A percentile compares a stretch with the other conserved stretches of the same genome.
These are phyloP conservation scores for Talaromyces sp. DNA, from an alignment of 2,329 filamentous ascomycete species.

Conservation along the genomic window DNA sequence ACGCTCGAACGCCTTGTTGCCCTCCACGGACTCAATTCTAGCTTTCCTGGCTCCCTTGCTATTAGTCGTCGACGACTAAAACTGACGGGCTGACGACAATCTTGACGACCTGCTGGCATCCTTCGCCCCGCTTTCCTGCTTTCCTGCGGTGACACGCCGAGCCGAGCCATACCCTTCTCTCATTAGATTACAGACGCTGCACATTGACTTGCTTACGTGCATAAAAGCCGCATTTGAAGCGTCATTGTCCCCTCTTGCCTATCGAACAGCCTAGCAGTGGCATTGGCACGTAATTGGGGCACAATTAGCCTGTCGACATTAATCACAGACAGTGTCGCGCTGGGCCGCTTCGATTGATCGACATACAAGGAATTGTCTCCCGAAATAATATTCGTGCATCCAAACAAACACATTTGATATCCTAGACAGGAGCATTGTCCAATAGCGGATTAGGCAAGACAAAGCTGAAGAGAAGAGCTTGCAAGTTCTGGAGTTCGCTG, in stretches of 20 bases:
- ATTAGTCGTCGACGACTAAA: not conserved
- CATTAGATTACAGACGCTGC: constrained; percentile 16
- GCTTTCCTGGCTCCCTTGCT: not conserved
- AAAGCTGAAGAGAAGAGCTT: not conserved
- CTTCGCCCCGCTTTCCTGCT: constrained; percentile 14
- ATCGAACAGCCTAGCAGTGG: constrained; percentile 1
- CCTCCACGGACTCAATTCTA: not conserved
- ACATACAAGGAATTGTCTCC: constrained; percentile 18
- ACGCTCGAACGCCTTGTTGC: constrained; percentile 6
- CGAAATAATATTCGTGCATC: not conserved
- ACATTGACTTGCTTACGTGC: constrained; percentile 23
- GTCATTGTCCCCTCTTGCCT: constrained; percentile 19
- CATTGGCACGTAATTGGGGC: not conserved
- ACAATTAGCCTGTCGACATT: constrained; percentile 12
- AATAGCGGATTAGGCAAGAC: not conserved
- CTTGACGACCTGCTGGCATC: not conserved
- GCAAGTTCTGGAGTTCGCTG: not conserved
- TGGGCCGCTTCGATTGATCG: constrained; percentile 22
- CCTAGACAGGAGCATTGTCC: not conserved
- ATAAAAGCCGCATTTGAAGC: constrained; percentile 21
- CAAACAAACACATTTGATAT: not conserved
- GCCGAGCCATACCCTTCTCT: constrained; percentile 14
- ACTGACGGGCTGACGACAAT: constrained; percentile 4
- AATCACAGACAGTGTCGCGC: constrained; percentile 20
- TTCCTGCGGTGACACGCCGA: constrained; percentile 5